Conservation (phyloP, 2,329 filamentous ascomycete species). For the Hypomyces perniciosus region DNA sequence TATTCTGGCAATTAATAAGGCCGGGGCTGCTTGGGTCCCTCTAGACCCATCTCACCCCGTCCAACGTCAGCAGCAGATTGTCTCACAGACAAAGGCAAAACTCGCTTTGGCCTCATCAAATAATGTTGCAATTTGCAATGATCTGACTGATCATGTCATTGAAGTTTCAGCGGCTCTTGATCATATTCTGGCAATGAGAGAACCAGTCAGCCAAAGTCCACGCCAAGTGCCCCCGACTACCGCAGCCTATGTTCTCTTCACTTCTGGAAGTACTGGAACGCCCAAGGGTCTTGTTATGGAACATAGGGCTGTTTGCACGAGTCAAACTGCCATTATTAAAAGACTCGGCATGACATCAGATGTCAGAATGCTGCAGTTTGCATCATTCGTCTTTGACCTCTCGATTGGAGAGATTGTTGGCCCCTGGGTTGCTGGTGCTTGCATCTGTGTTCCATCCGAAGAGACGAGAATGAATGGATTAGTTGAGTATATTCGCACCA, state of each 20-base stretch:
- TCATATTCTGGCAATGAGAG: not conserved
- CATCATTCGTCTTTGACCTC: conserved; percentile 1
- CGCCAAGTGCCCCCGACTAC: conserved; percentile 2
- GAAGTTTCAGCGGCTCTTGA: conserved; percentile 9
- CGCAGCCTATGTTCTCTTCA: conserved; percentile 13
- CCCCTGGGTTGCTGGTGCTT: not conserved
- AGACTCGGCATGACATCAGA: not conserved
- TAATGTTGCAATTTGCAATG: conserved; percentile 15
- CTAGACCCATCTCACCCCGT: conserved; percentile 13
- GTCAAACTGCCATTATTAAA: not conserved
- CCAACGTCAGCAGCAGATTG: conserved; percentile 8
- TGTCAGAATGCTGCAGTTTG: conserved; percentile 4
- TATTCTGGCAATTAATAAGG: conserved; percentile 15
- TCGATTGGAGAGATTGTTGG: not conserved
- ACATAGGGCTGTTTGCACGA: conserved; percentile 10
- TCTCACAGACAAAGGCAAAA: conserved; percentile 8
- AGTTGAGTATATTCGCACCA: not conserved
- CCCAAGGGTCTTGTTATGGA: conserved; percentile 14
- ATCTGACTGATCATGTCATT: conserved; percentile 9
- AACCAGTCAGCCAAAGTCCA: not conserved
- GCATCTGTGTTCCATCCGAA: not conserved
- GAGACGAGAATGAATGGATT: not conserved
- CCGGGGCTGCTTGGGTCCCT: conserved; percentile 15
- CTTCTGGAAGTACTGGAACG: conserved; percentile 13
- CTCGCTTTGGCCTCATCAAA: conserved; percentile 9